phyloP scores from a whole-genome alignment of 495 filamentous ascomycete species.

The Hyaloscypha variabilis region DNA sequence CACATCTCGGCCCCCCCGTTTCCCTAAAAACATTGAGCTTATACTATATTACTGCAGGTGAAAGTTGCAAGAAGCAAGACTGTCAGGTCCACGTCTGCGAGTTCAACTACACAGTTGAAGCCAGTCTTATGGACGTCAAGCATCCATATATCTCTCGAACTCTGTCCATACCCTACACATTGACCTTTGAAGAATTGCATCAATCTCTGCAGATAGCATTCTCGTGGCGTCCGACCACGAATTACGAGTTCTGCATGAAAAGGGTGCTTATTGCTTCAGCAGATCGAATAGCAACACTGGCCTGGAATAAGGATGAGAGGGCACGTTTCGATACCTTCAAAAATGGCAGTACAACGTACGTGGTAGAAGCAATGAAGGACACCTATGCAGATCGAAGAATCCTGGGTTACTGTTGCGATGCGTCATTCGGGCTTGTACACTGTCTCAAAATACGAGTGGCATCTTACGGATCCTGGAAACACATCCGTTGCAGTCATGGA shows the following conservation, averaged over 20 bases:
- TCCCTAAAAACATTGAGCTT: neutral
- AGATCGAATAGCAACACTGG: neutral
- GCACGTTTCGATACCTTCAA: neutral
- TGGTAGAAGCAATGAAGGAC: neutral
- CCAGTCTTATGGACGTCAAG: no score
- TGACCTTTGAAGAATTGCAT: neutral
- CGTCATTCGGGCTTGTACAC: neutral
- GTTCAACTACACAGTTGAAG: neutral
- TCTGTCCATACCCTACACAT: neutral
- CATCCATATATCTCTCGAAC: neutral
- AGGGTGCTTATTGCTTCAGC: neutral
- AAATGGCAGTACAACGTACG: neutral
- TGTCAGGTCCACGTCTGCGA: neutral
- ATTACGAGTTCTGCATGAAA: neutral
- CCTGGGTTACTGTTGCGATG: neutral
- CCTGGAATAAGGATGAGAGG: neutral
- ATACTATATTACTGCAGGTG: neutral
- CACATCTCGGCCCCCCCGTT: neutral
- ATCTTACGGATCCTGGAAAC: no score
- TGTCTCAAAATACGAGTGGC: no score
- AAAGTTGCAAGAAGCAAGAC: neutral
- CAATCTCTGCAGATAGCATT: neutral
- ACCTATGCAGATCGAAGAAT: neutral
- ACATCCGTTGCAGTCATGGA: neutral
- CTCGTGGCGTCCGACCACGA: neutral